Conservation (phyloP, 1,139 yeast species). For the Sugiyamaella pinicola region DNA sequence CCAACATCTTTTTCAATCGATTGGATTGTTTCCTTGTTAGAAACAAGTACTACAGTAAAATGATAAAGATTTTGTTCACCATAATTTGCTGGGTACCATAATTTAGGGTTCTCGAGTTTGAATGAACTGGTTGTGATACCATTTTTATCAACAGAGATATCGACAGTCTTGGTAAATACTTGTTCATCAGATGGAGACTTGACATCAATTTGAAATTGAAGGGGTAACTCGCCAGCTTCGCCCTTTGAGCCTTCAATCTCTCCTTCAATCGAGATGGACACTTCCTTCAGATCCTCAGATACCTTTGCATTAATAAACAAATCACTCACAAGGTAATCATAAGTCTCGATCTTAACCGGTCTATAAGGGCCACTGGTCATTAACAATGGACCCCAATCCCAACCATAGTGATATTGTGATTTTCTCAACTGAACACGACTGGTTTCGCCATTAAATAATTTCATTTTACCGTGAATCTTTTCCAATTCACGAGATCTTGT, state of each 20-base stretch:
- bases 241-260: conserved; percentile 16
- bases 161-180: conserved; percentile 13
- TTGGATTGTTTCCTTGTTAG: conserved; percentile 23
- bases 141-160: conserved; percentile 14
- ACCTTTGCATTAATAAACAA: conserved; percentile 23
- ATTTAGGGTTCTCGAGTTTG: conserved; percentile 34
- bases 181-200: conserved; percentile 26
- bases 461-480: conserved; percentile 31
- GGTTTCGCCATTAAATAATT: conserved; percentile 48
- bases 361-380: conserved; percentile 53
- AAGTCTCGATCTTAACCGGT: conserved; percentile 45
- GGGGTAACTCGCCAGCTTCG: conserved; percentile 13
- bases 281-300: conserved; percentile 15
- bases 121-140: conserved; percentile 21
- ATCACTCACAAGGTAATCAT: conserved; percentile 31
- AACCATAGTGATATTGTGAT: conserved; percentile 59
- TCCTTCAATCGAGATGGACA: conserved; percentile 27
- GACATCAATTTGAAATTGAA: conserved; percentile 25
- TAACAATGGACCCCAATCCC: conserved; percentile 61
- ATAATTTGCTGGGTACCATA: conserved; percentile 50
- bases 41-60: conserved; percentile 31
- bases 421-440: conserved; percentile 51
- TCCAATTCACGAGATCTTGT: conserved; percentile 29
- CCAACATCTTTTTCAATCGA: conserved; percentile 36
- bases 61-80: conserved; percentile 47